A percentile compares a stretch with the other conserved stretches of the same genome.
phyloP scores from a whole-genome alignment of 164 flowering plant genomes.

The Stephania yunnanensis region DNA sequence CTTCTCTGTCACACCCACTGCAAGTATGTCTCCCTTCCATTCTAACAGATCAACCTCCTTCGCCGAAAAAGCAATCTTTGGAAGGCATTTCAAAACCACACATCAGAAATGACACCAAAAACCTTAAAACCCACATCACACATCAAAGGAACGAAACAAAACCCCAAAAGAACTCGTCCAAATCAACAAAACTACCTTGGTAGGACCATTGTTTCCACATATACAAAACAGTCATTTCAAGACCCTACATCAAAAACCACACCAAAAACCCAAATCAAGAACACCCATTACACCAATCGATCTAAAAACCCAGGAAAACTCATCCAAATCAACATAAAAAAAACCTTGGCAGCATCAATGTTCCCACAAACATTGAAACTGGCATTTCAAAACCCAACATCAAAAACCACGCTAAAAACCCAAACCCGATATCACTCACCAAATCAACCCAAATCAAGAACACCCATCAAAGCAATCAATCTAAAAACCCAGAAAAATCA shows the following conservation, averaged over 20 bases:
- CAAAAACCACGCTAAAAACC: background rate
- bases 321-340: background rate
- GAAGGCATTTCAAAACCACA: background rate
- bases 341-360: background rate
- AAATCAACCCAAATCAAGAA: background rate
- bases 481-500: background rate
- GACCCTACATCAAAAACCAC: background rate
- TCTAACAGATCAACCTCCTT: constrained; percentile 37
- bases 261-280: background rate
- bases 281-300: background rate
- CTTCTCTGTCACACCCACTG: constrained; percentile 86
- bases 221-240: constrained; percentile 2
- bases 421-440: background rate
- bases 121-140: background rate
- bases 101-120: background rate
- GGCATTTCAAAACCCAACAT: background rate
- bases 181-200: background rate
- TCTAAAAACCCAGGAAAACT: background rate
- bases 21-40: constrained; percentile 98
- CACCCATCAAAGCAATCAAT: background rate
- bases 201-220: background rate
- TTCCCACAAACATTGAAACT: background rate
- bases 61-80: constrained; percentile 25
- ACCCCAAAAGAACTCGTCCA: background rate
- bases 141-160: background rate